Evolutionary conservation across 2,329 filamentous ascomycete species (phyloP).

Genomic region (Macrophomina phaseolina): DNA sequence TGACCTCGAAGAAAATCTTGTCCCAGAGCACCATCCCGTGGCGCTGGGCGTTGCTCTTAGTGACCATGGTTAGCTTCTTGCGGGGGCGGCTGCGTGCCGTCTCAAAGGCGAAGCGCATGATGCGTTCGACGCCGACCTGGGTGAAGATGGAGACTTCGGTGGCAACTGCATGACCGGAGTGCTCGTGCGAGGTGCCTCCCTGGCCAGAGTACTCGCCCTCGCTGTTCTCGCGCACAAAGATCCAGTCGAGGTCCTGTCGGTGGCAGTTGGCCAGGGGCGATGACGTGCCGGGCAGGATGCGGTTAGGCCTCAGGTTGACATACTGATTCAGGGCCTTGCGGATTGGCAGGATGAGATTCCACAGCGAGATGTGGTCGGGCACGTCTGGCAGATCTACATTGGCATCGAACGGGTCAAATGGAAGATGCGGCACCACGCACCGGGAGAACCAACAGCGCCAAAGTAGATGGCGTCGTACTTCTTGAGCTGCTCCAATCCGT

Average conservation of each 20-base stretch:
- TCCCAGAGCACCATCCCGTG: slow-evolving; percentile 59
- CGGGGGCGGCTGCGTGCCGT: slow-evolving; percentile 50
- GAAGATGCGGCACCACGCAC: slow-evolving; percentile 35
- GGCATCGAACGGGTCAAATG: not conserved
- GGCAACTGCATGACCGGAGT: slow-evolving; percentile 47
- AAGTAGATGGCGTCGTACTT: slow-evolving; percentile 64
- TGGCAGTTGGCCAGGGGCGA: slow-evolving; percentile 48
- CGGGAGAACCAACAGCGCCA: slow-evolving; percentile 64
- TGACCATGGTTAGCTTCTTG: slow-evolving; percentile 57
- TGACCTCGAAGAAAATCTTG: slow-evolving; percentile 53
- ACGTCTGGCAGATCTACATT: slow-evolving; percentile 53
- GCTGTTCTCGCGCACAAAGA: slow-evolving; percentile 56
- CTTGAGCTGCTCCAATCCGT: slow-evolving; percentile 57
- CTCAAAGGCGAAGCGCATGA: slow-evolving; percentile 56
- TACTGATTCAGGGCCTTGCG: slow-evolving; percentile 72
- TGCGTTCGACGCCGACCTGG: slow-evolving; percentile 52
- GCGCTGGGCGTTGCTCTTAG: slow-evolving; percentile 56
- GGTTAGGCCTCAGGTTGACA: slow-evolving; percentile 66
- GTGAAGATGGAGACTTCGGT: slow-evolving; percentile 57
- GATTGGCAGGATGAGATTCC: slow-evolving; percentile 70
- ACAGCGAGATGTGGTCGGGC: slow-evolving; percentile 71
- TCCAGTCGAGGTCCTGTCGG: slow-evolving; percentile 51
- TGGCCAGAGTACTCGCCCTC: slow-evolving; percentile 58
- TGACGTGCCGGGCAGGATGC: slow-evolving; percentile 50
- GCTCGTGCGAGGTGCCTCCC: slow-evolving; percentile 51